Evolutionary conservation across 805 yeast genomes (phyloP).

Genomic region (Yueomyces sinensis): DNA sequence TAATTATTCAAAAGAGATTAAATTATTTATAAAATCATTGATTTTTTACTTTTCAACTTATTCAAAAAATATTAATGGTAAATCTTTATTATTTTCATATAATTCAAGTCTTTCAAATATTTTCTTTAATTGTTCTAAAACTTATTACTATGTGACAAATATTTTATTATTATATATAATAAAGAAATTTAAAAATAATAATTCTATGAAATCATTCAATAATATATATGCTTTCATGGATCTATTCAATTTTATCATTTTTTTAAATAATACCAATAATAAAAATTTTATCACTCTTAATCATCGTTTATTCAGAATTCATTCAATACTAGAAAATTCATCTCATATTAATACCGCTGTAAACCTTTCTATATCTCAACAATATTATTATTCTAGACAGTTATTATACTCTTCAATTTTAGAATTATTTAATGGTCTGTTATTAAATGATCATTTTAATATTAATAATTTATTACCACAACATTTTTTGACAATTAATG

Average conservation of each 20-base stretch:
- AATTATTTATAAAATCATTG: neutral
- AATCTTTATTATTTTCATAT: slow-evolving; percentile 6
- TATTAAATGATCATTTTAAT: neutral
- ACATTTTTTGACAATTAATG: neutral
- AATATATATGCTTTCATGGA: neutral
- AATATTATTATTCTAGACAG: too few species aligned
- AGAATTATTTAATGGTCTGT: slow-evolving; percentile 10
- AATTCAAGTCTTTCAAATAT: slow-evolving; percentile 12
- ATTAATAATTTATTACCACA: neutral
- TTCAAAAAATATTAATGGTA: too few species aligned
- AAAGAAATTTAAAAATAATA: neutral
- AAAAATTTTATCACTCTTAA: neutral
- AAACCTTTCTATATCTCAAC: slow-evolving; percentile 7
- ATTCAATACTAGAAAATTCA: neutral
- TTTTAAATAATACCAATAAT: neutral
- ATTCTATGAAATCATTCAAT: neutral
- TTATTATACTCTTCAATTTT: slow-evolving; percentile 20
- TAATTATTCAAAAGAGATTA: neutral
- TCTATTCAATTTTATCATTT: neutral
- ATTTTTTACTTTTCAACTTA: neutral
- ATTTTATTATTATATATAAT: neutral
- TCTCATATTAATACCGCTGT: neutral
- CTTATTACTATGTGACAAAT: neutral
- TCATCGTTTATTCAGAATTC: neutral
- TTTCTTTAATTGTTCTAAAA: neutral